phyloP scores from a whole-genome alignment of 306 rosid genomes.

The Ochetophila trinervis region DNA sequence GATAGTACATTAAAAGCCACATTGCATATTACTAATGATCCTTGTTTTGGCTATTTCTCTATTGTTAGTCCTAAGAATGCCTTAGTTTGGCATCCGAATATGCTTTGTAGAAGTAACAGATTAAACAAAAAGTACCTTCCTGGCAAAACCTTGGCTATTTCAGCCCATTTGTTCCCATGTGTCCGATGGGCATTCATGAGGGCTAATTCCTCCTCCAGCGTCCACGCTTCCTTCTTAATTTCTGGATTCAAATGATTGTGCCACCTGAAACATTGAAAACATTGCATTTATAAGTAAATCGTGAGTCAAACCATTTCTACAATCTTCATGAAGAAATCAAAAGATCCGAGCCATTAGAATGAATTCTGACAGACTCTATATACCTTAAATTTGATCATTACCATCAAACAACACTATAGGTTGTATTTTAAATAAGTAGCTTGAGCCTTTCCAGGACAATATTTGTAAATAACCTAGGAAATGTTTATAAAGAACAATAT shows the following conservation, averaged over 20 bases:
- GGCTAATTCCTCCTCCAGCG: slow-evolving; percentile 78
- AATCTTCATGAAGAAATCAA: background rate
- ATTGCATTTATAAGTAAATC: slow-evolving; percentile 2
- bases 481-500: too few relatives aligned
- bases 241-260: slow-evolving; percentile 97
- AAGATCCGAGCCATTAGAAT: background rate
- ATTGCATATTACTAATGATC: too few relatives aligned
- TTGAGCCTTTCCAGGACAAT: background rate
- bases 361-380: slow-evolving; percentile 10
- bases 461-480: too few relatives aligned
- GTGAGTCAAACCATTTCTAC: slow-evolving; percentile 9
- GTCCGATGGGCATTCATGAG: slow-evolving; percentile 81
- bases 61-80: background rate
- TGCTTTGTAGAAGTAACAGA: slow-evolving; percentile 14
- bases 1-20: too few relatives aligned
- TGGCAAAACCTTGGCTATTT: slow-evolving; percentile 84
- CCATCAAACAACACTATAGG: slow-evolving; percentile 11
- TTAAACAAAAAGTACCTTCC: slow-evolving; percentile 70
- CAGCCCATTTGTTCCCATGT: slow-evolving; percentile 98
- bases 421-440: background rate
- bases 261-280: slow-evolving; percentile 63
- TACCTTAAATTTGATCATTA: background rate
- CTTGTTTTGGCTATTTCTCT: background rate
- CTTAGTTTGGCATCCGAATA: slow-evolving; percentile 9
- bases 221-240: slow-evolving; percentile 94